These are phyloP conservation scores for Daldinia caldariorum DNA, from an alignment of 495 filamentous ascomycete genomes.

Conservation along the genomic window DNA sequence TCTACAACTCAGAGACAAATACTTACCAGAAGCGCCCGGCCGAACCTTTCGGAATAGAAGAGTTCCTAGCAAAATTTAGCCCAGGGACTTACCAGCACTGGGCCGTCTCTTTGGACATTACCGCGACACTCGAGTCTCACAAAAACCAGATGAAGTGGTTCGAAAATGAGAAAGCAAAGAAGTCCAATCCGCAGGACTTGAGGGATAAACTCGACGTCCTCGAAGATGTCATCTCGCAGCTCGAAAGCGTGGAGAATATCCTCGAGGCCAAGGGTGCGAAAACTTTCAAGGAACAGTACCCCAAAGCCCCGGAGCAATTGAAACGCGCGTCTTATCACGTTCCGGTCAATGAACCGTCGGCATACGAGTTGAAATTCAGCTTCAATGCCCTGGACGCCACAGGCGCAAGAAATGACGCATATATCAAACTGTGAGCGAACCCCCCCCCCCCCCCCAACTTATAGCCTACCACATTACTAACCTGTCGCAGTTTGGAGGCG, in stretches of 20 bases:
- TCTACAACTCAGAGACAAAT: conserved; percentile 9
- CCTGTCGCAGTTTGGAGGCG: conserved; percentile 66
- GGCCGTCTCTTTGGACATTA: conserved; percentile 52
- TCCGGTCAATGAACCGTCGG: conserved; percentile 14
- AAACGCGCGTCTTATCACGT: neutral
- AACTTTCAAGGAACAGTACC: conserved; percentile 69
- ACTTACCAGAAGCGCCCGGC: conserved; percentile 1
- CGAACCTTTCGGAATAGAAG: conserved; percentile 38
- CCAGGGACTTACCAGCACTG: conserved; percentile 65
- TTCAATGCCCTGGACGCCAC: conserved; percentile 64
- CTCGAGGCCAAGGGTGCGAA: conserved; percentile 69
- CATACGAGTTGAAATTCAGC: conserved; percentile 60
- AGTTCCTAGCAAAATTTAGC: conserved; percentile 57
- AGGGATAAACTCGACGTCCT: conserved; percentile 64
- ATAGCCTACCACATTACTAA: conserved; percentile 41
- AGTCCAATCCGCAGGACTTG: conserved; percentile 47
- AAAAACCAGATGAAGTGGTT: conserved; percentile 40
- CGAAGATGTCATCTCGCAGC: conserved; percentile 56
- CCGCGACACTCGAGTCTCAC: conserved; percentile 15
- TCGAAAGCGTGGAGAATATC: conserved; percentile 61
- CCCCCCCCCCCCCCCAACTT: neutral
- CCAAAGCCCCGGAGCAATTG: conserved; percentile 51
- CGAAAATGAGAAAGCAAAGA: conserved; percentile 47
- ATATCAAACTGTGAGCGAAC: conserved; percentile 60
- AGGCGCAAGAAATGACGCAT: conserved; percentile 61